phyloP scores from a whole-genome alignment of 208 protist species.

The Leishmania major region DNA sequence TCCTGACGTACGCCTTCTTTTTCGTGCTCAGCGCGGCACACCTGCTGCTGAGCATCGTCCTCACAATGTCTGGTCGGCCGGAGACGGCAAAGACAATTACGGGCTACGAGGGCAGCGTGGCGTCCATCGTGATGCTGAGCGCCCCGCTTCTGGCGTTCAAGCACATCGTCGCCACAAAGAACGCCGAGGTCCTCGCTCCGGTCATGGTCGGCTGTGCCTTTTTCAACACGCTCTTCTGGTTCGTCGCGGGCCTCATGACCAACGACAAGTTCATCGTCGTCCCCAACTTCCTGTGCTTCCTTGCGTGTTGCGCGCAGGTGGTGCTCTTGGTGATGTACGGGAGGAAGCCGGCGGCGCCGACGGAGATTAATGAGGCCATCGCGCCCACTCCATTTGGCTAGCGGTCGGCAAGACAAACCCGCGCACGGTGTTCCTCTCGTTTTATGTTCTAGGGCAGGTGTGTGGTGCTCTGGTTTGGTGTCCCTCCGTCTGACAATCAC shows the following conservation, averaged over 20 bases:
- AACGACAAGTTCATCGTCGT: constrained; percentile 49
- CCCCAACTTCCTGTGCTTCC: constrained; percentile 42
- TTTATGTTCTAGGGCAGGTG: not conserved
- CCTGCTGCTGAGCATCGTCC: constrained; percentile 34
- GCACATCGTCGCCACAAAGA: constrained; percentile 58
- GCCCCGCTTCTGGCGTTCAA: constrained; percentile 53
- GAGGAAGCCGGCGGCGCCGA: constrained; percentile 17
- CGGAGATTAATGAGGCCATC: constrained; percentile 41
- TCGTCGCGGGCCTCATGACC: constrained; percentile 49
- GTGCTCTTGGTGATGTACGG: constrained; percentile 57
- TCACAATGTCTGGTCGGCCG: constrained; percentile 31
- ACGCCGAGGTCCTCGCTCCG: constrained; percentile 55
- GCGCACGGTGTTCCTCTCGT: not conserved
- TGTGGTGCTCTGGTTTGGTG: not conserved
- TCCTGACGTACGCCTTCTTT: constrained; percentile 45
- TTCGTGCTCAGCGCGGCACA: constrained; percentile 31
- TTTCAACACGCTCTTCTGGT: constrained; percentile 61
- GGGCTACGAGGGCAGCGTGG: constrained; percentile 48
- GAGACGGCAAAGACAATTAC: constrained; percentile 36
- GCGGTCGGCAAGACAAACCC: not conserved
- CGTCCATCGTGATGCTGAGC: constrained; percentile 56
- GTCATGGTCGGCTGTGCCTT: constrained; percentile 59
- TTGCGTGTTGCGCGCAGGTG: constrained; percentile 43
- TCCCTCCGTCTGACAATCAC: not conserved
- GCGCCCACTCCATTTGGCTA: constrained; percentile 53